These are phyloP conservation scores for Holtermannia corniformis DNA, from an alignment of 768 basidiomycete genomes.

Conservation along the genomic window DNA sequence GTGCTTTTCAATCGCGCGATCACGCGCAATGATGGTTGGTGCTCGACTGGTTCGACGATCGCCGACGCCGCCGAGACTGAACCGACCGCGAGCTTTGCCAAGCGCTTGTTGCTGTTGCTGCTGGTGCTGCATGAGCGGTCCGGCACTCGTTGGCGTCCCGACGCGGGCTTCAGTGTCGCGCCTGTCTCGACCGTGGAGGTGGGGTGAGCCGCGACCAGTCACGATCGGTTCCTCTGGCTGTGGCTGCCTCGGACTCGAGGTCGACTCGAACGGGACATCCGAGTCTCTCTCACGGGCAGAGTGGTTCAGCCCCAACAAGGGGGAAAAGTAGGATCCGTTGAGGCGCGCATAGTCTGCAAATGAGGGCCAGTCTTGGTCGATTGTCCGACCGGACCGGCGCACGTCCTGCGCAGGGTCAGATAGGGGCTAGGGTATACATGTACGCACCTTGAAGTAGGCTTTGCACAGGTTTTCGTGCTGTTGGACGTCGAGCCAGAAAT, in stretches of 20 bases:
- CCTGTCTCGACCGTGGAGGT: neutral
- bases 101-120: neutral
- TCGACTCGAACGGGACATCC: neutral
- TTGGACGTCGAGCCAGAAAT: slow-evolving; percentile 98
- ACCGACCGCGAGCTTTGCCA: neutral
- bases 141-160: neutral
- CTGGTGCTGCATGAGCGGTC: neutral
- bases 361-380: slow-evolving; percentile 97
- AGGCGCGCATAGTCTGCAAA: slow-evolving; percentile 90
- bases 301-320: slow-evolving; percentile 55
- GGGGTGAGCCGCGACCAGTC: neutral
- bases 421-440: slow-evolving; percentile 61
- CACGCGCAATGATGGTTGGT: slow-evolving; percentile 87
- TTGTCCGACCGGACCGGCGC: slow-evolving; percentile 80
- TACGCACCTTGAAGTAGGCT: slow-evolving; percentile 83
- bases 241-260: too few relatives aligned
- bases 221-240: neutral
- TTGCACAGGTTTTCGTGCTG: slow-evolving; percentile 98
- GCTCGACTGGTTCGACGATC: slow-evolving; percentile 43
- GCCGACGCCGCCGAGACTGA: slow-evolving; percentile 10
- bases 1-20: slow-evolving; percentile 75
- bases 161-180: neutral
- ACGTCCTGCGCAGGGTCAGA: slow-evolving; percentile 91
- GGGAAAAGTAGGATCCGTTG: slow-evolving; percentile 85
- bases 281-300: slow-evolving; percentile 45